Percentiles rank a stretch among this genome's conserved stretches.
Conservation (phyloP, 805 yeast genomes). For the Saccharomycopsis oosterbeekiorum region DNA sequence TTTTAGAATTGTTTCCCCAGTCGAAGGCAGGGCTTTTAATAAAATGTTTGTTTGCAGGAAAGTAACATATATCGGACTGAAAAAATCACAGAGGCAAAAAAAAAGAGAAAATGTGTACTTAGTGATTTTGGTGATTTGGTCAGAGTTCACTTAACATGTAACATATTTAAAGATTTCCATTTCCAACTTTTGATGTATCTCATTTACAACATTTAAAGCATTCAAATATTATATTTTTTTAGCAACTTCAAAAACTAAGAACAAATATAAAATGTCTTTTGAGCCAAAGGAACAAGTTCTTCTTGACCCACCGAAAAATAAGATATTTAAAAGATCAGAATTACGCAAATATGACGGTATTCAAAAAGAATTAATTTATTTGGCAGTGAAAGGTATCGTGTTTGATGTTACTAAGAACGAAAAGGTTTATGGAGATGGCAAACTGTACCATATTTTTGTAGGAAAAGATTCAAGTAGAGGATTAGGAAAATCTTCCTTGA, state of each 20-base stretch:
- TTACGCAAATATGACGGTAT: conserved; percentile 38
- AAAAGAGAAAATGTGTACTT: no score
- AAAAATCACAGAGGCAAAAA: background rate
- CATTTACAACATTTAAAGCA: background rate
- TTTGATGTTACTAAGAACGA: conserved; percentile 67
- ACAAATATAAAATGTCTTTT: conserved; percentile 24
- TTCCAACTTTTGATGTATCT: background rate
- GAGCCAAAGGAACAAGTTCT: conserved; percentile 46
- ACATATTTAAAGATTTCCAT: background rate
- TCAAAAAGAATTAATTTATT: conserved; percentile 41
- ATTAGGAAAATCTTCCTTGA: conserved; percentile 56
- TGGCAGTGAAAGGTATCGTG: conserved; percentile 65
- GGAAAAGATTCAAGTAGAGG: conserved; percentile 76
- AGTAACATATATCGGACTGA: background rate
- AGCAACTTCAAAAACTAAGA: background rate
- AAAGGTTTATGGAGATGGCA: conserved; percentile 68
- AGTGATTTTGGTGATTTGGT: background rate
- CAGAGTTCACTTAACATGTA: background rate
- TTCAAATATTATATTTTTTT: background rate
- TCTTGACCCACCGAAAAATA: conserved; percentile 42
- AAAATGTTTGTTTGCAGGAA: no score
- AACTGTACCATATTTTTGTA: conserved; percentile 58
- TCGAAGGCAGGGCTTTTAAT: background rate
- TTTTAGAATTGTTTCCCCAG: background rate
- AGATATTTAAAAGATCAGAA: conserved; percentile 33